Conservation (phyloP, 2,329 filamentous ascomycete genomes). For the Monosporascus sp. region DNA sequence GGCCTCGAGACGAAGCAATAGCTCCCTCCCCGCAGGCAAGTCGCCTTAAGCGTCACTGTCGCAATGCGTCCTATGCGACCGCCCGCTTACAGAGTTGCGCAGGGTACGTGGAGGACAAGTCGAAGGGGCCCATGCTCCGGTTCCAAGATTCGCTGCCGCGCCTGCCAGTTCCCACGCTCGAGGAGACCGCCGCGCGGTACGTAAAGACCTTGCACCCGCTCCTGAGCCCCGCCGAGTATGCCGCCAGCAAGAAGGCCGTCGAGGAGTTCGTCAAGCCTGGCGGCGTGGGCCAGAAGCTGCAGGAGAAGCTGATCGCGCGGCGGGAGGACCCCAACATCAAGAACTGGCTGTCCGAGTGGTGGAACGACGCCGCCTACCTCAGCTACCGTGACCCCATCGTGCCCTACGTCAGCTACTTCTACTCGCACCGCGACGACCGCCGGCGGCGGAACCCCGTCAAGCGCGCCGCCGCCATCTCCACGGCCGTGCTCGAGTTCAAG, state of each 20-base stretch:
- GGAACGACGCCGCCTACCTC: conserved; percentile 93
- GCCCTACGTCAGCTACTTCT: conserved; percentile 99
- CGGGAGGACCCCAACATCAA: conserved; percentile 74
- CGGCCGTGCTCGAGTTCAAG: conserved; percentile 88
- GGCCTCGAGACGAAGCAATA: conserved; percentile 48
- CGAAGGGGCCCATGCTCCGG: conserved; percentile 75
- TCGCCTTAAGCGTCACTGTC: not conserved
- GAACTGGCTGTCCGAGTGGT: conserved; percentile 98
- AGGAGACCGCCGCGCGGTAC: conserved; percentile 77
- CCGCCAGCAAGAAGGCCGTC: conserved; percentile 74
- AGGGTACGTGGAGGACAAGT: conserved; percentile 77
- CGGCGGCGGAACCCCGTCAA: conserved; percentile 82
- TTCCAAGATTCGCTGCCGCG: conserved; percentile 81
- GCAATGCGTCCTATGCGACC: not conserved
- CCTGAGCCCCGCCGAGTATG: conserved; percentile 62
- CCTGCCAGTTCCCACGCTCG: conserved; percentile 74
- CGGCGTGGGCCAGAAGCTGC: conserved; percentile 74
- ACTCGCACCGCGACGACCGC: conserved; percentile 93
- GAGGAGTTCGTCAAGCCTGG: conserved; percentile 85
- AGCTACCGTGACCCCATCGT: conserved; percentile 91
- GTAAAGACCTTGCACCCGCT: conserved; percentile 75
- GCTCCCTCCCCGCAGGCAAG: conserved; percentile 51
- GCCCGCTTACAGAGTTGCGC: conserved; percentile 7
- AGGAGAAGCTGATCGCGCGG: conserved; percentile 78
- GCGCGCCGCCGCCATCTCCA: conserved; percentile 85